These are phyloP conservation scores for Asclepias syriaca DNA, from an alignment of 257 asterid species.

Conservation along the genomic window DNA sequence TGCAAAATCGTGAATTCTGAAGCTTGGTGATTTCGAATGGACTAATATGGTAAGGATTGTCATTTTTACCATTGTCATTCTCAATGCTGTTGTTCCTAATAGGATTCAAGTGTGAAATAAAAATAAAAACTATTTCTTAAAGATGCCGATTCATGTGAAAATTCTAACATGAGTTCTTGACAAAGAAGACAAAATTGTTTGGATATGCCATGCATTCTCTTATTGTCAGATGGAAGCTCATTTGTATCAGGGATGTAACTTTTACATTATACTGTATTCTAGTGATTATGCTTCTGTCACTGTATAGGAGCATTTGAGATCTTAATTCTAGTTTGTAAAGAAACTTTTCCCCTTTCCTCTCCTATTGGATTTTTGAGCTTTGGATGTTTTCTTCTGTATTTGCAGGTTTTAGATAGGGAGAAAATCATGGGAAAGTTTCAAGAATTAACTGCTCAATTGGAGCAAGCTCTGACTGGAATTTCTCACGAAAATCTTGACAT, in stretches of 20 bases:
- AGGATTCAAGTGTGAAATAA: not conserved
- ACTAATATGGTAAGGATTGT: not conserved
- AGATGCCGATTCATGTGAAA: not conserved
- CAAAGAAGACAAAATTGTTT: not conserved
- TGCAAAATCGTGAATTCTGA: not conserved
- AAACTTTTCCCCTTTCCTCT: not conserved
- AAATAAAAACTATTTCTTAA: not conserved
- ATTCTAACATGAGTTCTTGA: not conserved
- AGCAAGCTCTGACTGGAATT: constrained; percentile 75
- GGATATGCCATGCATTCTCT: not conserved
- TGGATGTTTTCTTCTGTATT: constrained; percentile 6
- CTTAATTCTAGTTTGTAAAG: not conserved
- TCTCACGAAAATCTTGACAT: constrained; percentile 78
- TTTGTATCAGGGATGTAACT: not conserved
- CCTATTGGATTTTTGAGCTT: not conserved
- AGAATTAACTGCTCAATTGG: constrained; percentile 71
- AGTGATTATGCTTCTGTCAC: not conserved
- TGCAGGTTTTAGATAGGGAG: constrained; percentile 90
- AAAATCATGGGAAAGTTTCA: constrained; percentile 62
- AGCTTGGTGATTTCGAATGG: not conserved
- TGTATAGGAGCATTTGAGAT: not conserved
- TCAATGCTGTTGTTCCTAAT: not conserved
- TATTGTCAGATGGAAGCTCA: not conserved
- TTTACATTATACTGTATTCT: not conserved
- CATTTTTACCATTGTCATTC: not conserved